Conservation (phyloP, 805 yeast genomes). For the Candida maris region DNA sequence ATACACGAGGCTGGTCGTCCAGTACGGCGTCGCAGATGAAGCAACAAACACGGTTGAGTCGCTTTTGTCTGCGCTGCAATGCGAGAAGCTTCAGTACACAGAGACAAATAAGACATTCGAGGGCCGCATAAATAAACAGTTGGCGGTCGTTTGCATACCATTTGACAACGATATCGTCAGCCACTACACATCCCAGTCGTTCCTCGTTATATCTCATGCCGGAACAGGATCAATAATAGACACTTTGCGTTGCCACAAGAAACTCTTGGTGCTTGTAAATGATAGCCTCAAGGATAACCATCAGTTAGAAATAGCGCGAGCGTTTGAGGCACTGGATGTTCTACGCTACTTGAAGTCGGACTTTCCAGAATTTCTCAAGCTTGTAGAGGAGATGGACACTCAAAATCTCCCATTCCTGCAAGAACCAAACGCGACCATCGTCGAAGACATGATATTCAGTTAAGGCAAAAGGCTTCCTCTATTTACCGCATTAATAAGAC, state of each 20-base stretch:
- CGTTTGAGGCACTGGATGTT: slow-evolving; percentile 37
- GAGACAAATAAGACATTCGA: slow-evolving; percentile 1
- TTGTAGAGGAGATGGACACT: slow-evolving; percentile 13
- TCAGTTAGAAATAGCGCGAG: slow-evolving; percentile 72
- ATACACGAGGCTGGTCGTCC: slow-evolving; percentile 45
- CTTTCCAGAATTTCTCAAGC: slow-evolving; percentile 13
- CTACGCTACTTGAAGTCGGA: slow-evolving; percentile 20
- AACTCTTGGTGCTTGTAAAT: slow-evolving; percentile 69
- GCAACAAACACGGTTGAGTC: slow-evolving; percentile 10
- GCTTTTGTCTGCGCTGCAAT: slow-evolving; percentile 5
- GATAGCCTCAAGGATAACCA: slow-evolving; percentile 80
- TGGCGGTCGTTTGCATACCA: slow-evolving; percentile 42
- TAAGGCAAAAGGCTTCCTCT: neutral
- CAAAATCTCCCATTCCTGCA: slow-evolving; percentile 18
- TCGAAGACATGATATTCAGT: slow-evolving; percentile 19
- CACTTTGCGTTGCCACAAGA: slow-evolving; percentile 52
- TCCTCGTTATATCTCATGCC: slow-evolving; percentile 81
- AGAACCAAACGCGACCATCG: slow-evolving; percentile 17
- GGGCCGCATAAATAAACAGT: neutral
- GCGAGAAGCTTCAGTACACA: neutral
- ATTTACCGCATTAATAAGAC: slow-evolving; percentile 6
- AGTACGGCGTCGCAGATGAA: slow-evolving; percentile 45
- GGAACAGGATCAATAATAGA: slow-evolving; percentile 91
- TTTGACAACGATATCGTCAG: slow-evolving; percentile 41
- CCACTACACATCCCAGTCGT: slow-evolving; percentile 41